Percentiles rank a stretch among this genome's conserved stretches.
Evolutionary conservation across 1,139 yeast genomes (phyloP).

Genomic region (Chernovozyma aurita): DNA sequence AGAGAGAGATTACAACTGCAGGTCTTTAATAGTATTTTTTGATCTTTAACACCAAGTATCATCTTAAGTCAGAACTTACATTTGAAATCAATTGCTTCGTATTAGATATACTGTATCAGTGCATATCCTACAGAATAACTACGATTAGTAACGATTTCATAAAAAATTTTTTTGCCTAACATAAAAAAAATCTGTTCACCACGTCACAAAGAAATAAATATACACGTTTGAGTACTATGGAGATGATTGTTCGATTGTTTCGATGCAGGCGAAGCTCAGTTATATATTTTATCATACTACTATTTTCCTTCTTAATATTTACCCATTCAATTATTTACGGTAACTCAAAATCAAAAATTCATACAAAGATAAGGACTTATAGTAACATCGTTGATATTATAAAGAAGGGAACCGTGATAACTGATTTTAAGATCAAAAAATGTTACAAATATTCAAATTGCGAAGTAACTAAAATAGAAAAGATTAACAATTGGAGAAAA

Average conservation of each 20-base stretch:
- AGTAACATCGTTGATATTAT: background rate
- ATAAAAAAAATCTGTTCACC: too few species aligned
- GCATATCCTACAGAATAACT: too few species aligned
- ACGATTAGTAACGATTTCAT: too few species aligned
- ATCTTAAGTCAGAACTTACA: too few species aligned
- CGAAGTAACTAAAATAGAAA: constrained; percentile 5
- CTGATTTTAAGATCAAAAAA: constrained; percentile 7
- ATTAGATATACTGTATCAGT: too few species aligned
- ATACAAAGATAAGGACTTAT: background rate
- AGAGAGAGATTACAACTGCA: too few species aligned
- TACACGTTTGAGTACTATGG: background rate
- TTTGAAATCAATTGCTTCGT: too few species aligned
- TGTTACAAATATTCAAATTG: constrained; percentile 7
- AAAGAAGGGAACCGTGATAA: constrained; percentile 3
- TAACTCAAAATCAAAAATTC: background rate
- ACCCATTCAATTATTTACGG: background rate
- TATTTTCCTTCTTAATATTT: background rate
- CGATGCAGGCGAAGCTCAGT: background rate
- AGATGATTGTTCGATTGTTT: background rate
- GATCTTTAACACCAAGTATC: too few species aligned
- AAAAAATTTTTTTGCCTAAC: too few species aligned
- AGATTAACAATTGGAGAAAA: constrained; percentile 5
- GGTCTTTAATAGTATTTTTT: too few species aligned
- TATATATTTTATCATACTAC: background rate
- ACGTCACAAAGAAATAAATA: too few species aligned